phyloP scores from a whole-genome alignment of 1,284 basidiomycete genomes.

The Malassezia cuniculi region DNA sequence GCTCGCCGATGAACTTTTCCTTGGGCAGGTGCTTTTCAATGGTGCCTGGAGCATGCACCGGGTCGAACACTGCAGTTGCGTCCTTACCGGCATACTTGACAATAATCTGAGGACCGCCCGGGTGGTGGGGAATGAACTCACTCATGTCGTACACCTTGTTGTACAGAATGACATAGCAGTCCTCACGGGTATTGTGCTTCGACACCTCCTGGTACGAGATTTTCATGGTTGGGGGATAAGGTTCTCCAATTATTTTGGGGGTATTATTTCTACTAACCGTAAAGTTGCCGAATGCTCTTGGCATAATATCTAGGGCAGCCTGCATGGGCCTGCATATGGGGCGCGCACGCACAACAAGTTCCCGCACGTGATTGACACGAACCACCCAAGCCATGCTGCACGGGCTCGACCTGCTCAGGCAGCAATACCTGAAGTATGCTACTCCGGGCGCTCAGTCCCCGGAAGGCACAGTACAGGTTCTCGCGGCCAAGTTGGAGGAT shows the following conservation, averaged over 20 bases:
- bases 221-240: conserved; percentile 8
- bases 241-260: neutral
- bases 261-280: neutral
- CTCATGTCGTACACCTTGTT: conserved; percentile 55
- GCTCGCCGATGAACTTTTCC: conserved; percentile 36
- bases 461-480: conserved; percentile 67
- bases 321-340: no score
- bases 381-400: conserved; percentile 34
- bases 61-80: conserved; percentile 53
- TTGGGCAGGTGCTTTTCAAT: conserved; percentile 37
- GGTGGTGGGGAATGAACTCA: conserved; percentile 64
- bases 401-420: conserved; percentile 39
- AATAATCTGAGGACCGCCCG: conserved; percentile 65
- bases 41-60: conserved; percentile 41
- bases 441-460: conserved; percentile 55
- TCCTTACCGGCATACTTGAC: conserved; percentile 66
- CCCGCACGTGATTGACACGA: conserved; percentile 1
- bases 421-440: conserved; percentile 38
- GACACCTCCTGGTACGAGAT: conserved; percentile 25
- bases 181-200: conserved; percentile 53
- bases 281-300: no score
- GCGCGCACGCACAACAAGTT: no score
- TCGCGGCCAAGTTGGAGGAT: conserved; percentile 62
- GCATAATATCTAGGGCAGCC: no score
- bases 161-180: conserved; percentile 50